Conservation (phyloP, 2,329 filamentous ascomycete genomes). For the Gremmenia infestans region DNA sequence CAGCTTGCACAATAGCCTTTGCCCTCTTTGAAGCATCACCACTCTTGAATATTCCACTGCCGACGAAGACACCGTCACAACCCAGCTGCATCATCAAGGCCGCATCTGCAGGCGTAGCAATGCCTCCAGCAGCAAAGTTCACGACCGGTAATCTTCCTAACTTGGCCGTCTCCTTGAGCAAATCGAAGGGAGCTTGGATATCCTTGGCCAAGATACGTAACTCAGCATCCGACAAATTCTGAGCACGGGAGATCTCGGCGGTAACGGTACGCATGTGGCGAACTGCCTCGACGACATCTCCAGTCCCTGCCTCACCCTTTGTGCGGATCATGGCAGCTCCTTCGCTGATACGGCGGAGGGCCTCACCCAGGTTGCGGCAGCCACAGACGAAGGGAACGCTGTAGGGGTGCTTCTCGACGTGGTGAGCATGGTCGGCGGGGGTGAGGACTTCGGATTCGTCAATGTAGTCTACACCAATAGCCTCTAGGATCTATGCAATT, state of each 20-base stretch:
- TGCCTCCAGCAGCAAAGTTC: constrained; percentile 96
- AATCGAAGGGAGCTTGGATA: constrained; percentile 68
- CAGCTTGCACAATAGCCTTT: constrained; percentile 89
- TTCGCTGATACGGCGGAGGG: constrained; percentile 82
- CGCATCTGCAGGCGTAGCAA: constrained; percentile 97
- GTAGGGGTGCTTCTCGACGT: constrained; percentile 85
- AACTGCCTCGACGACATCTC: constrained; percentile 94
- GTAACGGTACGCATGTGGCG: constrained; percentile 92
- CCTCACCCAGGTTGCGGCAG: constrained; percentile 90
- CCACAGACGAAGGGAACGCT: constrained; percentile 91
- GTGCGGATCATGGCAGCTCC: constrained; percentile 98
- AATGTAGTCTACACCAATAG: constrained; percentile 93
- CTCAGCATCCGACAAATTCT: constrained; percentile 61
- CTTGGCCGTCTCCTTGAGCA: constrained; percentile 83
- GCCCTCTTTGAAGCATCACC: constrained; percentile 87
- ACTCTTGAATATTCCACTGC: constrained; percentile 95
- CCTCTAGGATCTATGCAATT: constrained; percentile 76
- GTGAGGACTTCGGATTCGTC: constrained; percentile 98
- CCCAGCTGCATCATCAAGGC: constrained; percentile 99
- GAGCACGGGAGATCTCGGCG: constrained; percentile 70
- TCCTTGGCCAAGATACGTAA: constrained; percentile 77
- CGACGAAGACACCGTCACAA: constrained; percentile 96
- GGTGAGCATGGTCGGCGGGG: constrained; percentile 82
- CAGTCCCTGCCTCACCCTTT: constrained; percentile 95
- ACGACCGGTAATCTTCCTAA: constrained; percentile 87